A percentile compares a stretch with the other conserved stretches of the same genome.
phyloP scores from a whole-genome alignment of 2,329 filamentous ascomycete genomes.

The Sclerotinia trifoliorum region DNA sequence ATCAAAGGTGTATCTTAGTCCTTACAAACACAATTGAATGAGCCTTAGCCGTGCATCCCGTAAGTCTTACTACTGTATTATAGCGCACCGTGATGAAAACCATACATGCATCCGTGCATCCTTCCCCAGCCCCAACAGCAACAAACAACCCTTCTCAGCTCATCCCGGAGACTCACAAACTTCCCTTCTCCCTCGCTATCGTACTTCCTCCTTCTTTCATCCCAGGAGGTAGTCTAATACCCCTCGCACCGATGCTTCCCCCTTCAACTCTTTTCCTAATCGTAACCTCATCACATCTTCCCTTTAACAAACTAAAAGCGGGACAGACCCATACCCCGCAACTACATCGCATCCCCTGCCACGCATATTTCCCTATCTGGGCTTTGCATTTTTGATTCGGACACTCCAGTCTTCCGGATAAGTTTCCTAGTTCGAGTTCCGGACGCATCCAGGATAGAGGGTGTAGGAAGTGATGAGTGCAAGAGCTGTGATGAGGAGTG shows the following conservation, averaged over 20 bases:
- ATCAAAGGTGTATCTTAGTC: neutral
- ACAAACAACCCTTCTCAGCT: too few species aligned
- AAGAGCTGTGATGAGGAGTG: slow-evolving; percentile 45
- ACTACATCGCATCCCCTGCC: slow-evolving; percentile 92
- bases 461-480: slow-evolving; percentile 87
- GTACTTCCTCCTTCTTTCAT: slow-evolving; percentile 39
- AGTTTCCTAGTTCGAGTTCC: slow-evolving; percentile 73
- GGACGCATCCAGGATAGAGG: slow-evolving; percentile 93
- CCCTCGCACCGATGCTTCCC: slow-evolving; percentile 31
- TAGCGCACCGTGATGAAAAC: too few species aligned
- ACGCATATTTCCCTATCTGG: slow-evolving; percentile 89
- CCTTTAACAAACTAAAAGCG: slow-evolving; percentile 80
- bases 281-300: slow-evolving; percentile 69
- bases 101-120: neutral
- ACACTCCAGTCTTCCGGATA: slow-evolving; percentile 83
- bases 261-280: slow-evolving; percentile 24
- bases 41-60: neutral
- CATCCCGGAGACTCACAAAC: neutral
- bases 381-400: slow-evolving; percentile 75
- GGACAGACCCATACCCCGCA: slow-evolving; percentile 90
- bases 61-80: neutral
- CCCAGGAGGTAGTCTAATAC: slow-evolving; percentile 57
- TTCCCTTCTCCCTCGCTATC: slow-evolving; percentile 18
- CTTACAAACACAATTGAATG: neutral
- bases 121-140: too few species aligned